phyloP scores from a whole-genome alignment of 108 stramenopile genomes.

The Poteriospumella lacustris region DNA sequence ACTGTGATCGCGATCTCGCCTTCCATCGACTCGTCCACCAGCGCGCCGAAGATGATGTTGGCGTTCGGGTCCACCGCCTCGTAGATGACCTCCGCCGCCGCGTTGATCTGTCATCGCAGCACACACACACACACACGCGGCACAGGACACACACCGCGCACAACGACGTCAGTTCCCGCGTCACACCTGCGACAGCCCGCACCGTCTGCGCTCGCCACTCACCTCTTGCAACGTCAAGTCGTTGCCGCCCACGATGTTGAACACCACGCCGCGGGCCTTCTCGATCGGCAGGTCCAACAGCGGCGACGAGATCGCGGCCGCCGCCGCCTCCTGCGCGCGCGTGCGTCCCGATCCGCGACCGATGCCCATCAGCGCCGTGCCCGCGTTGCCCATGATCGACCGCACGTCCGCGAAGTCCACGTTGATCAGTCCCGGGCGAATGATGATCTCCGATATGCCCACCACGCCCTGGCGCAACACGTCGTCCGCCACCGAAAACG shows the following conservation, averaged over 20 bases:
- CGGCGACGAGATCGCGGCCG: constrained; percentile 77
- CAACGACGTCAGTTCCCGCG: background rate
- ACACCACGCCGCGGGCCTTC: constrained; percentile 79
- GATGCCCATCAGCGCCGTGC: constrained; percentile 84
- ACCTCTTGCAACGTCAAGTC: constrained; percentile 82
- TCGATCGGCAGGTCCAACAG: constrained; percentile 76
- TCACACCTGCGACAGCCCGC: background rate
- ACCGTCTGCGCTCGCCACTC: background rate
- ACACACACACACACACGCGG: too few species aligned
- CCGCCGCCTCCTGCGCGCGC: constrained; percentile 77
- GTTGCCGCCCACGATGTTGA: constrained; percentile 79
- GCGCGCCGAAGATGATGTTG: constrained; percentile 86
- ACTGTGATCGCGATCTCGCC: constrained; percentile 76
- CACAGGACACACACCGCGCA: too few species aligned
- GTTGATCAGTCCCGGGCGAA: constrained; percentile 78
- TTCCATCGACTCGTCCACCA: constrained; percentile 77
- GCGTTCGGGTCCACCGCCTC: constrained; percentile 81
- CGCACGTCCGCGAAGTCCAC: constrained; percentile 89
- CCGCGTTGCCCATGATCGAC: constrained; percentile 80
- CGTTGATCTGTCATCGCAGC: constrained; percentile 56
- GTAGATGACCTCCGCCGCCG: constrained; percentile 79
- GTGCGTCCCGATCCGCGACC: constrained; percentile 69
- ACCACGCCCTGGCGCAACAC: constrained; percentile 83
- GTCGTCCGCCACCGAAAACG: constrained; percentile 82
- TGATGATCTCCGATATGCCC: constrained; percentile 84